These are phyloP conservation scores for Lasiodiplodia sp. DNA, from an alignment of 2,329 filamentous ascomycete genomes.

Conservation along the genomic window DNA sequence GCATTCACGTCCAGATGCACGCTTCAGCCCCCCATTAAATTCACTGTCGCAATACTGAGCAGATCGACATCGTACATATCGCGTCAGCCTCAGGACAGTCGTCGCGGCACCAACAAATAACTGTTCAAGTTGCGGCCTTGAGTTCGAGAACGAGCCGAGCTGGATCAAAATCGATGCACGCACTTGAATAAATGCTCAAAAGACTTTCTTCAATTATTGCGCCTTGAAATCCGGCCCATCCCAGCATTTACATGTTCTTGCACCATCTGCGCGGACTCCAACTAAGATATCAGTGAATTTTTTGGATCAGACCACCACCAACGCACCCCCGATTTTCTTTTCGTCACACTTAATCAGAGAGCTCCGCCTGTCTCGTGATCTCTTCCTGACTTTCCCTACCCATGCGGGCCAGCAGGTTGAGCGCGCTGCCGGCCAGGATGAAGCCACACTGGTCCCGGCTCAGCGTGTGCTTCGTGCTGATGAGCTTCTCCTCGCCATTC, in stretches of 20 bases:
- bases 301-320: background rate
- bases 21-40: too few species aligned
- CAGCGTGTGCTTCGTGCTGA: constrained; percentile 86
- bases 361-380: constrained; percentile 22
- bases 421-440: constrained; percentile 88
- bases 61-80: too few species aligned
- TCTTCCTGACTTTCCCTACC: constrained; percentile 44
- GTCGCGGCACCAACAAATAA: too few species aligned
- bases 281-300: background rate
- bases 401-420: constrained; percentile 85
- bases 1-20: too few species aligned
- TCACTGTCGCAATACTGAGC: too few species aligned
- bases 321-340: background rate
- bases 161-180: background rate
- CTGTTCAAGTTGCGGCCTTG: too few species aligned
- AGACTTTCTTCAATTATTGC: background rate
- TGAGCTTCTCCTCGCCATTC: constrained; percentile 68
- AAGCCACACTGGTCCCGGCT: constrained; percentile 91
- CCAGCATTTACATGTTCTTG: constrained; percentile 3
- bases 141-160: too few species aligned
- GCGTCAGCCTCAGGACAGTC: too few species aligned
- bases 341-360: background rate
- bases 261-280: background rate
- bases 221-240: background rate
- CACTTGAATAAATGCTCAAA: background rate